Evolutionary conservation across 768 basidiomycete species (phyloP).

Genomic region (Lactarius psammicola): DNA sequence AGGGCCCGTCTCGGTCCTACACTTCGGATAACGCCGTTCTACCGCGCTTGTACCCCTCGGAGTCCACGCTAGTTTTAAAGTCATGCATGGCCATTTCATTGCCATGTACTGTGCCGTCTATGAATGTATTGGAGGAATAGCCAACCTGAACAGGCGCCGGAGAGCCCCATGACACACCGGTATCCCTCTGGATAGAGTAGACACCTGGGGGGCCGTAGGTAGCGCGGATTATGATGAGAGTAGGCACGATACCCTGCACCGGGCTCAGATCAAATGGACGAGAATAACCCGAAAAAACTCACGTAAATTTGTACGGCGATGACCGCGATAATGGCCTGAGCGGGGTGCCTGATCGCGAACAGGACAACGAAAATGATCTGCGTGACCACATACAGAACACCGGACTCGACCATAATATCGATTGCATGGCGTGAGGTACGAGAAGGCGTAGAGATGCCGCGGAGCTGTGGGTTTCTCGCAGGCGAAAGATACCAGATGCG

Average conservation of each 20-base stretch:
- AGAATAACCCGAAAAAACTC: background rate
- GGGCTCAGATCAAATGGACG: background rate
- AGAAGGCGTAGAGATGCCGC: background rate
- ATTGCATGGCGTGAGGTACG: background rate
- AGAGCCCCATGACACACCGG: too few species aligned
- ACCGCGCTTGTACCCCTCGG: too few species aligned
- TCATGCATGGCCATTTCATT: too few species aligned
- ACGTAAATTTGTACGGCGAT: constrained; percentile 3
- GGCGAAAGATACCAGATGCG: background rate
- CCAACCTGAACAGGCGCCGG: too few species aligned
- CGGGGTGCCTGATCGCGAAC: background rate
- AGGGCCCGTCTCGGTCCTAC: too few species aligned
- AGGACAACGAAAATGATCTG: background rate
- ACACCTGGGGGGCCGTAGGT: background rate
- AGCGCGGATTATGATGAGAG: background rate
- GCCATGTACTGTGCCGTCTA: too few species aligned
- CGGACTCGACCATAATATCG: background rate
- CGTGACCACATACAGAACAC: background rate
- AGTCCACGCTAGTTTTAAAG: too few species aligned
- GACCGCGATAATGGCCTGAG: background rate
- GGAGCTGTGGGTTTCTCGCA: background rate
- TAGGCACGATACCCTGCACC: background rate
- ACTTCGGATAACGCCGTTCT: too few species aligned
- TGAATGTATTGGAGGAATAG: too few species aligned
- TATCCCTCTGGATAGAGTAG: too few species aligned